These are phyloP conservation scores for Apiosordaria backusii DNA, from an alignment of 495 filamentous ascomycete genomes.

Conservation along the genomic window DNA sequence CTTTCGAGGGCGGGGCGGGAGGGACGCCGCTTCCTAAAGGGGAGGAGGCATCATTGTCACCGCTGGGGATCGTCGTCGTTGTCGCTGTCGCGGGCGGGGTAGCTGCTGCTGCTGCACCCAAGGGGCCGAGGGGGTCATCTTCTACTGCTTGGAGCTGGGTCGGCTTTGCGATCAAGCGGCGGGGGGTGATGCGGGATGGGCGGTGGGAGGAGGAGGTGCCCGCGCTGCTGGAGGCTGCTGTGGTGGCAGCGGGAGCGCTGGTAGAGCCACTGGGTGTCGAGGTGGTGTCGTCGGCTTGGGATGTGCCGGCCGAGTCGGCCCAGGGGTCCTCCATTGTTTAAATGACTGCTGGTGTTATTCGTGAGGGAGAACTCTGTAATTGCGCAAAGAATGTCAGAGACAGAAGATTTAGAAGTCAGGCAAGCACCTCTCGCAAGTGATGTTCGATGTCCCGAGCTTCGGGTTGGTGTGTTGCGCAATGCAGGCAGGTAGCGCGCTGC, in stretches of 20 bases:
- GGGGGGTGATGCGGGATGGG: slow-evolving; percentile 48
- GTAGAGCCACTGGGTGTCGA: slow-evolving; percentile 8
- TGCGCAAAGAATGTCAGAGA: not conserved
- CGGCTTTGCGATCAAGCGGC: slow-evolving; percentile 74
- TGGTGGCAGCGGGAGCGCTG: slow-evolving; percentile 2
- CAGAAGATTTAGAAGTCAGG: not conserved
- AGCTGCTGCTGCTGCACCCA: slow-evolving; percentile 70
- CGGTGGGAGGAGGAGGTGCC: slow-evolving; percentile 44
- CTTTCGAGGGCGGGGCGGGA: slow-evolving; percentile 87
- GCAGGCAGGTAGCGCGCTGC: not conserved
- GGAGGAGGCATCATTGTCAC: slow-evolving; percentile 1
- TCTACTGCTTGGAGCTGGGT: slow-evolving; percentile 85
- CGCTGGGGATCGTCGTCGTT: slow-evolving; percentile 39
- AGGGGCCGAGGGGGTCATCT: slow-evolving; percentile 80
- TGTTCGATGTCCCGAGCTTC: not conserved
- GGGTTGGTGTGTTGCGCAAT: slow-evolving; percentile 10
- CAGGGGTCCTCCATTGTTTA: slow-evolving; percentile 38
- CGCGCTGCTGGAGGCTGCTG: slow-evolving; percentile 35
- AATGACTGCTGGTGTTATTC: not conserved
- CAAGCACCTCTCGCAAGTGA: not conserved
- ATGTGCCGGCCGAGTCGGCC: slow-evolving; percentile 29
- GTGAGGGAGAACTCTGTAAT: not conserved
- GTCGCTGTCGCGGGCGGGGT: slow-evolving; percentile 39
- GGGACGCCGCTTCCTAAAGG: slow-evolving; percentile 39
- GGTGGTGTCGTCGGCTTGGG: slow-evolving; percentile 15